A percentile compares a stretch with the other conserved stretches of the same genome.
These are phyloP conservation scores for Salix viminalis DNA, from an alignment of 345 rosid genomes.

Conservation along the genomic window DNA sequence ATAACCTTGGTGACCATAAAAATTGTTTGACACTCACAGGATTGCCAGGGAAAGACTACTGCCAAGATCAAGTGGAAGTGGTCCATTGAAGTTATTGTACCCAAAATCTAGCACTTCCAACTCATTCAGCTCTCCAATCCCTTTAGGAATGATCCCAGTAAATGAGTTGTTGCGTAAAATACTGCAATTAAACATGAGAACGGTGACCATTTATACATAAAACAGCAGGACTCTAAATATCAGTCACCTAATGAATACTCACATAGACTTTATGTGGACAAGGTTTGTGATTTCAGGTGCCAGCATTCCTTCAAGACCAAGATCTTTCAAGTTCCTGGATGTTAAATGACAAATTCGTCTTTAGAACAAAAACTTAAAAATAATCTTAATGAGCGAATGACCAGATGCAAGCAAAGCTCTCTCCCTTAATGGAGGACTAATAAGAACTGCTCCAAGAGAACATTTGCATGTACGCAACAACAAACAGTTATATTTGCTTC, in stretches of 20 bases:
- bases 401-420: not conserved
- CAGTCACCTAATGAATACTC: conserved; percentile 20
- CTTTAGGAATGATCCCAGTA: conserved; percentile 60
- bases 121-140: conserved; percentile 56
- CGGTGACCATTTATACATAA: not conserved
- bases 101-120: conserved; percentile 78
- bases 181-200: conserved; percentile 34
- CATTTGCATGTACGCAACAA: not conserved
- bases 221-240: not conserved
- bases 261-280: conserved; percentile 63
- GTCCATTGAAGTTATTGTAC: conserved; percentile 65
- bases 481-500: not conserved
- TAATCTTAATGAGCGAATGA: not conserved
- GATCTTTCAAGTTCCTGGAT: conserved; percentile 67
- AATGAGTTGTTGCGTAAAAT: conserved; percentile 85
- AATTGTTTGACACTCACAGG: conserved; percentile 39
- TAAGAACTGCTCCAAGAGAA: not conserved
- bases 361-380: not conserved
- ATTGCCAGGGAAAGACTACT: conserved; percentile 36
- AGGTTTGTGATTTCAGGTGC: conserved; percentile 67
- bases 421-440: no score
- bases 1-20: not conserved
- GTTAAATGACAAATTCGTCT: conserved; percentile 2
- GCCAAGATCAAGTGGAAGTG: conserved; percentile 42
- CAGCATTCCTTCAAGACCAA: conserved; percentile 65